Conservation (phyloP, 257 asterid species). For the Solanum medicagineum region DNA sequence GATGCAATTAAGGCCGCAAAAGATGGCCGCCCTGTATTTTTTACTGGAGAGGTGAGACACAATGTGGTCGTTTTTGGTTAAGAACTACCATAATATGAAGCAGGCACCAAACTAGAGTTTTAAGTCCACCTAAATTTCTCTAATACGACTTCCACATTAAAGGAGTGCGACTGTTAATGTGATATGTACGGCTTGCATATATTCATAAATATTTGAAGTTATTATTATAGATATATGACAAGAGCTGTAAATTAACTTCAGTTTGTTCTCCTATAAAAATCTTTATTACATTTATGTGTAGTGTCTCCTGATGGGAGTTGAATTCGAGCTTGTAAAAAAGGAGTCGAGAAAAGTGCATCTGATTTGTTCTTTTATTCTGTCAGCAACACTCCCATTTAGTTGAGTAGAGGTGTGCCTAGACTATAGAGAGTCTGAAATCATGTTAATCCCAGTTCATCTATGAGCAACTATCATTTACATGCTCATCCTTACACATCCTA, state of each 20-base stretch:
- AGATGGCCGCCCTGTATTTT: constrained; percentile 62
- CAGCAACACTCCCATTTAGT: not conserved
- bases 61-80: not conserved
- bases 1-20: constrained; percentile 69
- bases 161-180: not conserved
- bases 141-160: not conserved
- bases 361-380: not conserved
- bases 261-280: no score
- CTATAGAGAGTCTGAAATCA: not conserved
- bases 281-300: no score
- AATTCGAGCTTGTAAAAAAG: not conserved
- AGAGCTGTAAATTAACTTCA: not conserved
- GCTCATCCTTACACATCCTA: not conserved
- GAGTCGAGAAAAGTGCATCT: not conserved
- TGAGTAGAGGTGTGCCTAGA: not conserved
- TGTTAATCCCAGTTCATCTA: not conserved
- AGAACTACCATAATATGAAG: not conserved
- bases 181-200: not conserved
- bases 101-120: not conserved
- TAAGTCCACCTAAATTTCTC: not conserved
- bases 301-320: not conserved
- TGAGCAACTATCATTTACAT: not conserved
- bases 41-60: constrained; percentile 80
- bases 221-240: not conserved
- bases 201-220: not conserved